phyloP scores from a whole-genome alignment of 306 rosid genomes.

The Neltuma alba region DNA sequence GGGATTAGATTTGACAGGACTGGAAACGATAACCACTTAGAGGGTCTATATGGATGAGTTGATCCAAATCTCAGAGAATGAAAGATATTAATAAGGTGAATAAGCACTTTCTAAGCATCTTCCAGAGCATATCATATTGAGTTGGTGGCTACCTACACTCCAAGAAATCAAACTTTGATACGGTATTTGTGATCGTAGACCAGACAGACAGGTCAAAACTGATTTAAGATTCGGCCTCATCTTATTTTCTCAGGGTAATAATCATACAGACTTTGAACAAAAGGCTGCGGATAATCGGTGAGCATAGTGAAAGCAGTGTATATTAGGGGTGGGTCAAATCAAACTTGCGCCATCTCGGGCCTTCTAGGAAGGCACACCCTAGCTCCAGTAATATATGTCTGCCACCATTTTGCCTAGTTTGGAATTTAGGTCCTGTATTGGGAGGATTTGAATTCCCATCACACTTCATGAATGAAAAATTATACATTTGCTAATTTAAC shows the following conservation, averaged over 20 bases:
- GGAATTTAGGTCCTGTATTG: neutral
- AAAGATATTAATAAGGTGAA: neutral
- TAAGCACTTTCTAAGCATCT: constrained; percentile 34
- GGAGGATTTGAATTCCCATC: neutral
- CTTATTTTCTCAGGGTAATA: neutral
- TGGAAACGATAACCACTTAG: neutral
- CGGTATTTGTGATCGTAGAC: neutral
- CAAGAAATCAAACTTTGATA: neutral
- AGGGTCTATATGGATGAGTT: neutral
- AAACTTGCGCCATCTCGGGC: neutral
- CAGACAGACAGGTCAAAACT: neutral
- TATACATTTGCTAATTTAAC: no score
- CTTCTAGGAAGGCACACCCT: constrained; percentile 29
- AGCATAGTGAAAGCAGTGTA: neutral
- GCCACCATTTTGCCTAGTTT: neutral
- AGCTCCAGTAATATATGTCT: no score
- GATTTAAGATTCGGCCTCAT: neutral
- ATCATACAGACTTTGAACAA: neutral
- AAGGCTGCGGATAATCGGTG: neutral
- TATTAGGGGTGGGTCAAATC: constrained; percentile 22
- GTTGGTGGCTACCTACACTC: neutral
- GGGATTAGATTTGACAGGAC: neutral
- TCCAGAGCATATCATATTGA: constrained; percentile 1
- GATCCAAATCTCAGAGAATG: neutral
- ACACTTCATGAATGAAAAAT: no score